phyloP scores from a whole-genome alignment of 169 alveolate genomes.

The Plasmodium cynomolgi region DNA sequence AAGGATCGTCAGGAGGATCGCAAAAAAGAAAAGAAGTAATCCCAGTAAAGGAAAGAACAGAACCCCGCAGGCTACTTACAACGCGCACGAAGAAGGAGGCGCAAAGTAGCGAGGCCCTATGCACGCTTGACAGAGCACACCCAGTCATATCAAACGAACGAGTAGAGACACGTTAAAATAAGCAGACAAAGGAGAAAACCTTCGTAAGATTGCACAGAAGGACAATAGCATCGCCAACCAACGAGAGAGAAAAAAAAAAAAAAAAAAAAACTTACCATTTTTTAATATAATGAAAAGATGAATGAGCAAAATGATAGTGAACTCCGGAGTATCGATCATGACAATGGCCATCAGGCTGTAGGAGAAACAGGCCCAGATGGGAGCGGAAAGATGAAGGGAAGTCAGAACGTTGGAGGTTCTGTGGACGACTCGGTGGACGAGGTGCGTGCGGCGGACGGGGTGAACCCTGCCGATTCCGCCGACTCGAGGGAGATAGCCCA shows the following conservation, averaged over 20 bases:
- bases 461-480: neutral
- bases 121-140: neutral
- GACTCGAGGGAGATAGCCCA: neutral
- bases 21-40: too few species aligned
- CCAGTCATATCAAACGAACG: neutral
- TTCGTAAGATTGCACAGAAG: neutral
- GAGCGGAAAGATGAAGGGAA: neutral
- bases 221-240: neutral
- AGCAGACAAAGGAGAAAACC: neutral
- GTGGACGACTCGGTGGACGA: neutral
- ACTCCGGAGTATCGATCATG: slow-evolving; percentile 4
- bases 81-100: neutral
- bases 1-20: neutral
- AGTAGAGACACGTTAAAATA: neutral
- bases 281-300: slow-evolving; percentile 42
- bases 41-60: neutral
- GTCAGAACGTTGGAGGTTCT: neutral
- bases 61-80: neutral
- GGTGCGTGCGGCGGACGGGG: neutral
- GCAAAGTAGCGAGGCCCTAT: neutral
- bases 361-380: neutral
- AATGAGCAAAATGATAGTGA: slow-evolving; percentile 30
- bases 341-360: neutral
- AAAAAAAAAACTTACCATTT: neutral
- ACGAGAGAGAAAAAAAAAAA: neutral